A percentile compares a stretch with the other conserved stretches of the same genome.
Evolutionary conservation across 2,329 filamentous ascomycete species (phyloP).

Genomic region (Endoconidiophora laricicola): DNA sequence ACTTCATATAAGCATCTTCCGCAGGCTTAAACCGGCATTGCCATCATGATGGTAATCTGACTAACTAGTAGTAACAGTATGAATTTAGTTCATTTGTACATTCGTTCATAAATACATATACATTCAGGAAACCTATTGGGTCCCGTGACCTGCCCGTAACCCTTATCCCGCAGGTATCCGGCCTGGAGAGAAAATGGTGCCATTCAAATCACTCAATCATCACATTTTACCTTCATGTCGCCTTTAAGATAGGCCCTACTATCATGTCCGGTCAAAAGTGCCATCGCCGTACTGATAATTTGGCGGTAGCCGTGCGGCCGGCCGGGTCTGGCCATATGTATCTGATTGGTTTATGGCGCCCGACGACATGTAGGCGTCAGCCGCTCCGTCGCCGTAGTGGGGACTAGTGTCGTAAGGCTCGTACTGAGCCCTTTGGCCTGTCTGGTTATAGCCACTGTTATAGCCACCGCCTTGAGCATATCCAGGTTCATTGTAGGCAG

Average conservation of each 20-base stretch:
- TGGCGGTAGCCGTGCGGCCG: background rate
- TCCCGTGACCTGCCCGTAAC: background rate
- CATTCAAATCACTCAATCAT: background rate
- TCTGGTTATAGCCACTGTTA: background rate
- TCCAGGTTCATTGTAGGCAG: background rate
- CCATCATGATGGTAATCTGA: no score
- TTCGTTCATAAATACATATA: background rate
- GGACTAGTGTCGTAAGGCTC: slow-evolving; percentile 10
- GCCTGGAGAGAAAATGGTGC: background rate
- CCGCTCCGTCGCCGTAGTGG: slow-evolving; percentile 15
- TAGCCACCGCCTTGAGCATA: background rate
- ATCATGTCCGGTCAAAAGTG: slow-evolving; percentile 19
- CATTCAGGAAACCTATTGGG: background rate
- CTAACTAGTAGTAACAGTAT: no score
- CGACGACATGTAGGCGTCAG: slow-evolving; percentile 16
- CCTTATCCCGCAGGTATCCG: no score
- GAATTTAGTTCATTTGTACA: background rate
- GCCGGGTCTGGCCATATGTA: slow-evolving; percentile 8
- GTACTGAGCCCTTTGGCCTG: background rate
- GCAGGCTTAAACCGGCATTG: no score
- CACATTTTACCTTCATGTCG: no score
- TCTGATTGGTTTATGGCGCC: slow-evolving; percentile 17
- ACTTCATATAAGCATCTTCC: no score
- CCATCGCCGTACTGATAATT: slow-evolving; percentile 24
- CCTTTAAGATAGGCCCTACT: slow-evolving; percentile 8